Evolutionary conservation across 202 grass and related monocot genomes (phyloP).

Genomic region (Zizania palustris): DNA sequence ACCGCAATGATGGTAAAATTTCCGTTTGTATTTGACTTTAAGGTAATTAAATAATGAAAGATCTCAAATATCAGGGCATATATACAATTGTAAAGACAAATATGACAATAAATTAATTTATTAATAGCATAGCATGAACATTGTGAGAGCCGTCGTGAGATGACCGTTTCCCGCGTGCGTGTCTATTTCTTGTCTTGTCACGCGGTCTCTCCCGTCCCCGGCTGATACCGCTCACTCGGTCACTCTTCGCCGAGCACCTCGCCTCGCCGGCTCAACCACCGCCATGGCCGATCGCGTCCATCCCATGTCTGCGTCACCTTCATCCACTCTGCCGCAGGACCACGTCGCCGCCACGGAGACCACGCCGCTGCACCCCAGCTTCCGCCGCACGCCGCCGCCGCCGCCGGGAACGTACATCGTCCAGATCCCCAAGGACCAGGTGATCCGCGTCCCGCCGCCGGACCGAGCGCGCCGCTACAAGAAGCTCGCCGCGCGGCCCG

Average conservation of each 20-base stretch:
- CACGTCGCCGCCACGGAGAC: slow-evolving; percentile 22
- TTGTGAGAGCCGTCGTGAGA: too few relatives aligned
- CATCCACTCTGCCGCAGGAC: slow-evolving; percentile 13
- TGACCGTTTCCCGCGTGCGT: slow-evolving; percentile 32
- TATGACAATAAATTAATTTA: not conserved
- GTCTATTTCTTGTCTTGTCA: not conserved
- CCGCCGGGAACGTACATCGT: slow-evolving; percentile 64
- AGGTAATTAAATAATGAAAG: too few relatives aligned
- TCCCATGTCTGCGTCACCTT: slow-evolving; percentile 18
- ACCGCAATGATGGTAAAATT: too few relatives aligned
- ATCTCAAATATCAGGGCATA: too few relatives aligned
- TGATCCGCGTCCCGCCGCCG: slow-evolving; percentile 68
- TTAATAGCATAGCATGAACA: not conserved
- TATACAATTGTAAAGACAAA: too few relatives aligned
- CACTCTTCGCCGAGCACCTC: not conserved
- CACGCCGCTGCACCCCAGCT: slow-evolving; percentile 46
- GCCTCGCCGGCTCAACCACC: not conserved
- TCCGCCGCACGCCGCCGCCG: slow-evolving; percentile 10
- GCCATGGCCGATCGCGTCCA: slow-evolving; percentile 64
- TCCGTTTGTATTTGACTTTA: too few relatives aligned
- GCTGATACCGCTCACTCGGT: slow-evolving; percentile 4
- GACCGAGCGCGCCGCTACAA: slow-evolving; percentile 49
- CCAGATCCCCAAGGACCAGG: slow-evolving; percentile 76
- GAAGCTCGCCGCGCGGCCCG: slow-evolving; percentile 43
- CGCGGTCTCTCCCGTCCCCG: not conserved